A percentile compares a stretch with the other conserved stretches of the same genome.
These are phyloP conservation scores for Lachnellula cervina DNA, from an alignment of 2,329 filamentous ascomycete genomes.

Conservation along the genomic window DNA sequence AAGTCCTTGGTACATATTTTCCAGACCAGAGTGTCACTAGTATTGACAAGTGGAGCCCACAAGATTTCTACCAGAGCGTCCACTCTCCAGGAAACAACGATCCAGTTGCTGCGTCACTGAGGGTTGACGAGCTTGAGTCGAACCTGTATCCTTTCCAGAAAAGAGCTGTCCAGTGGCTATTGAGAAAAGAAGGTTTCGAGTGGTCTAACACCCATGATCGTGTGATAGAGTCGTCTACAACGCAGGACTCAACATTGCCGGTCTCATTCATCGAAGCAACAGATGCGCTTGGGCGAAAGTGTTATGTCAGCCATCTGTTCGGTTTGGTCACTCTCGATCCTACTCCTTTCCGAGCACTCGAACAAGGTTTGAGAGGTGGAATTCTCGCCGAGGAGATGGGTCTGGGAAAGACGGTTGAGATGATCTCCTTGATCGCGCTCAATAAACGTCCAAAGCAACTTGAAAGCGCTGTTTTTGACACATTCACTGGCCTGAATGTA, in stretches of 20 bases:
- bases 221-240: background rate
- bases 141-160: conserved; percentile 68
- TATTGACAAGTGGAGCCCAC: conserved; percentile 38
- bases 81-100: conserved; percentile 52
- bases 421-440: conserved; percentile 64
- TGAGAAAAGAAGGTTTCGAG: conserved; percentile 58
- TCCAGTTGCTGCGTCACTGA: conserved; percentile 34
- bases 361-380: conserved; percentile 42
- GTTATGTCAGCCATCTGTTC: conserved; percentile 59
- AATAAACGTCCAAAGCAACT: conserved; percentile 42
- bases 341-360: conserved; percentile 38
- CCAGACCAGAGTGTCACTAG: conserved; percentile 18
- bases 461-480: conserved; percentile 29
- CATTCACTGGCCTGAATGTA: conserved; percentile 39
- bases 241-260: conserved; percentile 9
- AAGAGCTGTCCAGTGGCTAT: conserved; percentile 64
- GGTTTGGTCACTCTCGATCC: conserved; percentile 52
- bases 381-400: conserved; percentile 76
- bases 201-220: conserved; percentile 33
- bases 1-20: conserved; percentile 25
- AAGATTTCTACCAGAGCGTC: conserved; percentile 66
- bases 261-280: conserved; percentile 39
- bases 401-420: conserved; percentile 73
- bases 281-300: conserved; percentile 44
- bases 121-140: conserved; percentile 42